These are phyloP conservation scores for Lyophyllum shimeji DNA, from an alignment of 768 basidiomycete species.

Conservation along the genomic window DNA sequence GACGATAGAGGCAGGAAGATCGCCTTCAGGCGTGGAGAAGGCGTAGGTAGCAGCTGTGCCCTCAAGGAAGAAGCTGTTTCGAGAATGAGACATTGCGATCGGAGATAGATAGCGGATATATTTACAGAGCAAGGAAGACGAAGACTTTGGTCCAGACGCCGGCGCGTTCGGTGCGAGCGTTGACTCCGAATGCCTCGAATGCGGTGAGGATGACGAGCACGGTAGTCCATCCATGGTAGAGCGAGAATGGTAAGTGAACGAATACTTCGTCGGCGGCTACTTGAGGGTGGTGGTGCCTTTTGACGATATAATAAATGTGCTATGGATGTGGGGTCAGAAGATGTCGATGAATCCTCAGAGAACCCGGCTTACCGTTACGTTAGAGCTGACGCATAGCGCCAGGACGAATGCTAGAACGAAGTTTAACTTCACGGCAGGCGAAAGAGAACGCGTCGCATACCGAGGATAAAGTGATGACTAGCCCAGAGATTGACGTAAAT, in stretches of 20 bases:
- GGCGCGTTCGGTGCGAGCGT: slow-evolving; percentile 60
- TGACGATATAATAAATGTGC: slow-evolving; percentile 95
- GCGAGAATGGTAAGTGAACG: slow-evolving; percentile 93
- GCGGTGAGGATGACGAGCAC: slow-evolving; percentile 79
- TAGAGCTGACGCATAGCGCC: slow-evolving; percentile 82
- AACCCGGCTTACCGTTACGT: slow-evolving; percentile 42
- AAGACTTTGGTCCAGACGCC: slow-evolving; percentile 94
- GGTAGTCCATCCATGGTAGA: slow-evolving; percentile 93
- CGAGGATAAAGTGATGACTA: slow-evolving; percentile 67
- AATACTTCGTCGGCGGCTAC: slow-evolving; percentile 78
- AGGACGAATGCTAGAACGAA: slow-evolving; percentile 73
- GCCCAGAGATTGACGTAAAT: slow-evolving; percentile 90
- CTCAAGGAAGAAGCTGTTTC: slow-evolving; percentile 82
- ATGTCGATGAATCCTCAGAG: slow-evolving; percentile 23
- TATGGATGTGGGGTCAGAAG: slow-evolving; percentile 36
- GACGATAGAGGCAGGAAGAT: slow-evolving; percentile 88
- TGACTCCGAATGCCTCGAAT: slow-evolving; percentile 87
- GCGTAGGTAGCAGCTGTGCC: slow-evolving; percentile 92
- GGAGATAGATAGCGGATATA: slow-evolving; percentile 7
- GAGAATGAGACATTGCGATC: slow-evolving; percentile 3
- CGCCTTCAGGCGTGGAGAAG: slow-evolving; percentile 87
- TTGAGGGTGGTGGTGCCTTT: slow-evolving; percentile 76
- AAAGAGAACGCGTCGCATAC: slow-evolving; percentile 28
- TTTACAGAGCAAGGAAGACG: slow-evolving; percentile 88
- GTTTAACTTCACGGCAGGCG: neutral